A percentile compares a stretch with the other conserved stretches of the same genome.
Evolutionary conservation across 2,329 filamentous ascomycete genomes (phyloP).

Genomic region (Penicillium sp.): DNA sequence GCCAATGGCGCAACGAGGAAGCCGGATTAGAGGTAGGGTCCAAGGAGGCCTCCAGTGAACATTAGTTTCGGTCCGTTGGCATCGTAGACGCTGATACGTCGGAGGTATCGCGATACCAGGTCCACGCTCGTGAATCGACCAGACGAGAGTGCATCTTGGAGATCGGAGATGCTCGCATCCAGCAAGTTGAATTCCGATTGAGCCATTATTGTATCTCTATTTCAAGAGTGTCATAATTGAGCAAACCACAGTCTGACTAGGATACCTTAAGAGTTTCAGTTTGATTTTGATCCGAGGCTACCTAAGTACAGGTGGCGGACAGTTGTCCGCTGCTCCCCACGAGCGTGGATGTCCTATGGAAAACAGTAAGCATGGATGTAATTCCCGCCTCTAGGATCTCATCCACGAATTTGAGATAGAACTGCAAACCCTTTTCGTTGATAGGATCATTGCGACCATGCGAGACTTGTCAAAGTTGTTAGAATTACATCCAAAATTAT

Average conservation of each 20-base stretch:
- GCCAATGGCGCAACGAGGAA: too few relatives aligned
- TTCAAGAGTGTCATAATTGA: neutral
- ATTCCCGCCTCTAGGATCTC: conserved; percentile 73
- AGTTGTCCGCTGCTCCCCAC: conserved; percentile 8
- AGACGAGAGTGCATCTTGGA: conserved; percentile 41
- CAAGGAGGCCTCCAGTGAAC: too few relatives aligned
- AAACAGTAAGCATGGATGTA: conserved; percentile 73
- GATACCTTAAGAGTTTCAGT: too few relatives aligned
- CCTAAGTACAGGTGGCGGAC: conserved; percentile 8
- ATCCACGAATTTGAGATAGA: conserved; percentile 75
- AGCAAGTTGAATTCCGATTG: conserved; percentile 32
- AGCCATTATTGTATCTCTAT: conserved; percentile 6
- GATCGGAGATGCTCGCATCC: conserved; percentile 47
- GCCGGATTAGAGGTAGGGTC: too few relatives aligned
- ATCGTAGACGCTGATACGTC: conserved; percentile 48
- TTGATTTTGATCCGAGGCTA: neutral
- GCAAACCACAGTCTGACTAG: neutral
- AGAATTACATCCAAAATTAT: neutral
- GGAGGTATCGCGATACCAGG: conserved; percentile 45
- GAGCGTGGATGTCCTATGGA: conserved; percentile 49
- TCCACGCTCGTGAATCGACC: conserved; percentile 45
- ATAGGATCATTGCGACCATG: conserved; percentile 72
- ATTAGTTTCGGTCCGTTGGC: conserved; percentile 39
- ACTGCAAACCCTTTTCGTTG: conserved; percentile 72
- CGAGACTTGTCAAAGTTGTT: conserved; percentile 50